A percentile compares a stretch with the other conserved stretches of the same genome.
Evolutionary conservation across 345 rosid genomes (phyloP).

Genomic region (Salix dunnii): DNA sequence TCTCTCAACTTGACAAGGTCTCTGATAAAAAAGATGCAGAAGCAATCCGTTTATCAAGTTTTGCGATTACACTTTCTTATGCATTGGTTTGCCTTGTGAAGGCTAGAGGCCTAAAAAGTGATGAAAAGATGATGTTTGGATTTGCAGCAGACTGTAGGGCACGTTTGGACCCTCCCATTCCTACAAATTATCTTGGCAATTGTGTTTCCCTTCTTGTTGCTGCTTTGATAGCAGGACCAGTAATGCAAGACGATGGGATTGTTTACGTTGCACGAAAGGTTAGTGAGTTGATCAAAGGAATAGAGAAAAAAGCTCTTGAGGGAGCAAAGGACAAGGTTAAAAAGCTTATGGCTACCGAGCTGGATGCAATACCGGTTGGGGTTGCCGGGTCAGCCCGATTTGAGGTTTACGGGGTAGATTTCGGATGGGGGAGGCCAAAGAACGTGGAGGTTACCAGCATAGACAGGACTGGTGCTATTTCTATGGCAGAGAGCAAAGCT

Average conservation of each 20-base stretch:
- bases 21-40: neutral
- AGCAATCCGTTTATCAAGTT: constrained; percentile 23
- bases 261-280: neutral
- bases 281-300: neutral
- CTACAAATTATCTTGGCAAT: constrained; percentile 14
- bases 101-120: neutral
- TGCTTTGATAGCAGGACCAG: neutral
- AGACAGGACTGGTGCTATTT: neutral
- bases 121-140: neutral
- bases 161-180: constrained; percentile 7
- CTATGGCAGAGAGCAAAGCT: neutral
- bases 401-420: neutral
- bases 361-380: neutral
- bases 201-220: neutral
- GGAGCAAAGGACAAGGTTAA: constrained; percentile 8
- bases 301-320: neutral
- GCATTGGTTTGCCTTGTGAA: constrained; percentile 18
- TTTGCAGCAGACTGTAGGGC: constrained; percentile 5
- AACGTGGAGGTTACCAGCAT: neutral
- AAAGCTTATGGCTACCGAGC: too few species aligned
- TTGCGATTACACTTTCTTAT: constrained; percentile 36
- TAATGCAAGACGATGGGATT: constrained; percentile 7
- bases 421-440: neutral
- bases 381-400: neutral
- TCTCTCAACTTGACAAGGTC: too few species aligned